Conservation (phyloP, 2,329 filamentous ascomycete species). For the Sporothrix phasma region DNA sequence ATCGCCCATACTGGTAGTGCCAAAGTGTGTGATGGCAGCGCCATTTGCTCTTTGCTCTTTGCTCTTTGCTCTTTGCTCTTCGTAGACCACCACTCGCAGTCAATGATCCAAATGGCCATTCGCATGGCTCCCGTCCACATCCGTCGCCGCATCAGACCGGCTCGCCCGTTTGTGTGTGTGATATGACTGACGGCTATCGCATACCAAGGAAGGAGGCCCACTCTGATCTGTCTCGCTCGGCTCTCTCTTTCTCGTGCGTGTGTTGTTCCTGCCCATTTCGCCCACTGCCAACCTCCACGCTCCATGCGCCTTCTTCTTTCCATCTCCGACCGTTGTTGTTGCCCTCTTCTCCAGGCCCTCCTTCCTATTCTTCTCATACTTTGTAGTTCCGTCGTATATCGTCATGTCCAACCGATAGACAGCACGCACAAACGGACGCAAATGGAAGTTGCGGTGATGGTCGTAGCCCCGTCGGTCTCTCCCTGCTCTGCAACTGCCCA, state of each 20-base stretch:
- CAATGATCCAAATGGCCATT: neutral
- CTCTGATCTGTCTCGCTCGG: neutral
- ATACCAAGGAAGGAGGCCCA: neutral
- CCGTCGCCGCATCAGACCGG: neutral
- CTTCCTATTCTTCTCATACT: neutral
- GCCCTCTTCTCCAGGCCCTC: neutral
- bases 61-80: no score
- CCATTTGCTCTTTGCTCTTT: no score
- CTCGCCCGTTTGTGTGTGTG: slow-evolving; percentile 3
- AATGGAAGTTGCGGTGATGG: neutral
- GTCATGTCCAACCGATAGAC: neutral
- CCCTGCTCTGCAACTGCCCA: neutral
- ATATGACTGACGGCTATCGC: neutral
- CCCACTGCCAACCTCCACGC: neutral
- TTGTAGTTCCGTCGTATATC: no score
- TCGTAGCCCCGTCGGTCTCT: neutral
- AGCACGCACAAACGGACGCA: neutral
- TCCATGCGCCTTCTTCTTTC: neutral
- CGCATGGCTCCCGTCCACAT: neutral
- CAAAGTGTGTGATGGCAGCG: no score
- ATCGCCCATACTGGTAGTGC: no score
- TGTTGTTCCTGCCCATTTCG: neutral
- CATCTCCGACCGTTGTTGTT: neutral
- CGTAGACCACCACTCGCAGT: neutral
- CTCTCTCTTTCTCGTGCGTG: neutral